Evolutionary conservation across 495 filamentous ascomycete species (phyloP).

Genomic region (Talaromyces trachyspermus): DNA sequence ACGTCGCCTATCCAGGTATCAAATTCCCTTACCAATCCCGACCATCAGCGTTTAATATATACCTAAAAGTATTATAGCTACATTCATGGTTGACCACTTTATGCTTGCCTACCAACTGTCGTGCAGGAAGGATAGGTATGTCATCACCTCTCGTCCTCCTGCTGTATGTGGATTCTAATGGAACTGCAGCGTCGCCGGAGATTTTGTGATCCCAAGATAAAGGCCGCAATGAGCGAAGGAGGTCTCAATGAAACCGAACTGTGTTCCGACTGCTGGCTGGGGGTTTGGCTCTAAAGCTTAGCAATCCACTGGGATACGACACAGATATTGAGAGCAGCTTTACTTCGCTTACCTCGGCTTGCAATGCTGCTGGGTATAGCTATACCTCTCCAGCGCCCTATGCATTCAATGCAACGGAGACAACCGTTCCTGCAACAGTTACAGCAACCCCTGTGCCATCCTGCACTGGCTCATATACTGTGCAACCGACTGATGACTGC

Average conservation of each 20-base stretch:
- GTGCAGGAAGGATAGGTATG: conserved; percentile 8
- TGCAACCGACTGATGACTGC: conserved; percentile 19
- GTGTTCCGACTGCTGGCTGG: conserved; percentile 13
- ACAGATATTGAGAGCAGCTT: conserved; percentile 8
- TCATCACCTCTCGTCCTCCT: not conserved
- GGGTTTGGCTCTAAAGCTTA: conserved; percentile 6
- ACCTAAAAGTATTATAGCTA: conserved; percentile 4
- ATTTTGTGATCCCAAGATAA: conserved; percentile 1
- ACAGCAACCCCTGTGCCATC: not conserved
- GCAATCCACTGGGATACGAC: conserved; percentile 12
- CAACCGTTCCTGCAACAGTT: conserved; percentile 4
- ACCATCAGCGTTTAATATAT: not conserved
- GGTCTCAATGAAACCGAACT: not conserved
- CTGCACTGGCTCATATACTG: conserved; percentile 9
- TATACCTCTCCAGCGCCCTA: conserved; percentile 10
- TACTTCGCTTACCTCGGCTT: conserved; percentile 8
- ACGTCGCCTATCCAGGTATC: conserved; percentile 1
- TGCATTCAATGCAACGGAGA: conserved; percentile 4
- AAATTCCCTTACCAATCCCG: not conserved
- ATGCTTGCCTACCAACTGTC: conserved; percentile 3
- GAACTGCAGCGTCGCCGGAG: not conserved
- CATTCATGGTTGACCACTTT: conserved; percentile 4
- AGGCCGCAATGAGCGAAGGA: not conserved
- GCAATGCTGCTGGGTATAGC: conserved; percentile 4
- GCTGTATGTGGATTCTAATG: not conserved